A percentile compares a stretch with the other conserved stretches of the same genome.
Conservation (phyloP, 2,329 filamentous ascomycete species). For the Talaromyces sp. region DNA sequence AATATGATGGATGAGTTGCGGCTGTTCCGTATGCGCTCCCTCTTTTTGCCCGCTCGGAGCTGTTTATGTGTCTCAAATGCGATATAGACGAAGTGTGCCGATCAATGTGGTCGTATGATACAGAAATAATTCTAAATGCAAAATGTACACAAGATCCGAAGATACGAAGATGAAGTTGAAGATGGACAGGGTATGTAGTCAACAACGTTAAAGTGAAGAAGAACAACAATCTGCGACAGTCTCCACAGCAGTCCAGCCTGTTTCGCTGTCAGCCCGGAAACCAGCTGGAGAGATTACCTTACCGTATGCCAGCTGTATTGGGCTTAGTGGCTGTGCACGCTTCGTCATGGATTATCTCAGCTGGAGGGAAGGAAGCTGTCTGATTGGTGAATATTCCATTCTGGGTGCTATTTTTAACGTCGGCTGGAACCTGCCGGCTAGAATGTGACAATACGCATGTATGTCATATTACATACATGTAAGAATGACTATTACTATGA, state of each 20-base stretch:
- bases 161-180: neutral
- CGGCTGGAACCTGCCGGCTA: conserved; percentile 1
- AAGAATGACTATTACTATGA: no score
- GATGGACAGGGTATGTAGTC: neutral
- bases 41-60: neutral
- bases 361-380: neutral
- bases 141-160: neutral
- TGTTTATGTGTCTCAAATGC: conserved; percentile 4
- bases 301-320: neutral
- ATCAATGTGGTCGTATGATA: neutral
- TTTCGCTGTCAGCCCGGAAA: conserved; percentile 6
- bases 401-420: neutral
- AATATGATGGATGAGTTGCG: neutral
- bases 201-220: neutral
- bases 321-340: conserved; percentile 5
- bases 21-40: neutral
- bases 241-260: neutral
- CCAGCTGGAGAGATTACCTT: neutral
- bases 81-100: neutral
- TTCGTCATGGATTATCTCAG: conserved; percentile 2
- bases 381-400: neutral
- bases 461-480: neutral
- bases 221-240: conserved; percentile 7
- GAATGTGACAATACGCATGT: neutral
- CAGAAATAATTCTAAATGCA: neutral